These are phyloP conservation scores for Vitis riparia DNA, from an alignment of 164 flowering plant genomes.

Conservation along the genomic window DNA sequence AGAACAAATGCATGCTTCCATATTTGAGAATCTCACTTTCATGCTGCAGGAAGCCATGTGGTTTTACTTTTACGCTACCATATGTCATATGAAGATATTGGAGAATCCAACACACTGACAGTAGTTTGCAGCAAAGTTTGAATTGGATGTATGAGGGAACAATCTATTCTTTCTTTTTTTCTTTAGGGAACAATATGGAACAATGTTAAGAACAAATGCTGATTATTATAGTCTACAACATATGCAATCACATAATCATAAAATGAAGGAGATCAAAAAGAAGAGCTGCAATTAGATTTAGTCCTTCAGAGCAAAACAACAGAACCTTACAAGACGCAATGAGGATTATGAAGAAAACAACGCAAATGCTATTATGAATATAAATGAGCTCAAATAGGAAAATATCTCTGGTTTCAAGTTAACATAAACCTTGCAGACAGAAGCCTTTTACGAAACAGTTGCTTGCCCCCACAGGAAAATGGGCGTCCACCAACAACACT, in stretches of 20 bases:
- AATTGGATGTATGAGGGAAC: not conserved
- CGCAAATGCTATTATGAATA: no score
- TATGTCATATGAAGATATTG: not conserved
- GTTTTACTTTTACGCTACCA: not conserved
- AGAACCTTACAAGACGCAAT: no score
- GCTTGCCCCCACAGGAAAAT: constrained; percentile 74
- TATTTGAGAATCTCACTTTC: not conserved
- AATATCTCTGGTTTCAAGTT: no score
- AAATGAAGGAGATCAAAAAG: not conserved
- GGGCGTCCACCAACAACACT: constrained; percentile 94
- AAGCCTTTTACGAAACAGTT: constrained; percentile 56
- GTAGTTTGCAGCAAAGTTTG: not conserved
- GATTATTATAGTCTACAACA: not conserved
- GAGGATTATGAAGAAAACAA: no score
- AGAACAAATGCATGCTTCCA: not conserved
- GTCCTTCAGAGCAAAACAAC: no score
- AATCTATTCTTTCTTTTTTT: no score
- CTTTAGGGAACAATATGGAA: not conserved
- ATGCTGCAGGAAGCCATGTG: not conserved
- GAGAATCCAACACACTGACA: not conserved
- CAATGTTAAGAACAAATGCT: not conserved
- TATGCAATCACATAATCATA: not conserved
- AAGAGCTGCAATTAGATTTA: no score
- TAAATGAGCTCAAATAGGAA: no score
- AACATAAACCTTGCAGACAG: constrained; percentile 57